phyloP scores from a whole-genome alignment of 208 protist genomes.

The Leishmania gerbilli region DNA sequence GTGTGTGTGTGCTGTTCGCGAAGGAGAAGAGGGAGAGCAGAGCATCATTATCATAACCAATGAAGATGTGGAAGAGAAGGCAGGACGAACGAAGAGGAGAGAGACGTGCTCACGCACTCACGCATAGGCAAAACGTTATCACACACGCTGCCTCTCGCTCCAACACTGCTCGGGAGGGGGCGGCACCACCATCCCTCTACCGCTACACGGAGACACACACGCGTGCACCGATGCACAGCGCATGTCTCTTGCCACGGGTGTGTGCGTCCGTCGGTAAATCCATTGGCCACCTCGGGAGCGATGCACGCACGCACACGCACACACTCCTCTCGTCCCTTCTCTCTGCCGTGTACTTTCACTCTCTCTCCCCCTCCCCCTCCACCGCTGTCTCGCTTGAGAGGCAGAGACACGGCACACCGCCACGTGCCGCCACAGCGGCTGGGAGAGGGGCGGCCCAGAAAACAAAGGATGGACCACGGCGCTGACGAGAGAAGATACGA shows the following conservation, averaged over 20 bases:
- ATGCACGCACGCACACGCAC: too few relatives aligned
- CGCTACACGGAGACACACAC: constrained; percentile 9
- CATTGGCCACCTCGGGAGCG: neutral
- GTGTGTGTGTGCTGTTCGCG: neutral
- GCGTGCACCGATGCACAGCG: neutral
- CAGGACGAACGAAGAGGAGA: neutral
- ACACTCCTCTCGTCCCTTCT: too few relatives aligned
- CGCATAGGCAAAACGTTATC: neutral
- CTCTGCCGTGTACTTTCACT: neutral
- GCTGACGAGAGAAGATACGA: too few relatives aligned
- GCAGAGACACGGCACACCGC: neutral
- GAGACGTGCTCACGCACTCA: neutral
- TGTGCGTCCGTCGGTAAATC: neutral
- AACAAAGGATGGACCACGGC: too few relatives aligned
- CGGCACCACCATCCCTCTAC: neutral
- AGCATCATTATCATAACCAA: neutral
- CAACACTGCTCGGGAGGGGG: neutral
- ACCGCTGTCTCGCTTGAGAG: neutral
- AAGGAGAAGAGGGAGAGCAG: neutral
- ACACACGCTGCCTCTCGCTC: neutral
- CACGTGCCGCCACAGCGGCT: neutral
- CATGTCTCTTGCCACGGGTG: neutral
- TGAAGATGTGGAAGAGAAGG: neutral
- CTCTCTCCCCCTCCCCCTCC: too few relatives aligned
- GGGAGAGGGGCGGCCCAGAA: too few relatives aligned